Base-by-base conservation (phyloP, 139 green algal genomes). In the Chlorella sp. region DNA sequence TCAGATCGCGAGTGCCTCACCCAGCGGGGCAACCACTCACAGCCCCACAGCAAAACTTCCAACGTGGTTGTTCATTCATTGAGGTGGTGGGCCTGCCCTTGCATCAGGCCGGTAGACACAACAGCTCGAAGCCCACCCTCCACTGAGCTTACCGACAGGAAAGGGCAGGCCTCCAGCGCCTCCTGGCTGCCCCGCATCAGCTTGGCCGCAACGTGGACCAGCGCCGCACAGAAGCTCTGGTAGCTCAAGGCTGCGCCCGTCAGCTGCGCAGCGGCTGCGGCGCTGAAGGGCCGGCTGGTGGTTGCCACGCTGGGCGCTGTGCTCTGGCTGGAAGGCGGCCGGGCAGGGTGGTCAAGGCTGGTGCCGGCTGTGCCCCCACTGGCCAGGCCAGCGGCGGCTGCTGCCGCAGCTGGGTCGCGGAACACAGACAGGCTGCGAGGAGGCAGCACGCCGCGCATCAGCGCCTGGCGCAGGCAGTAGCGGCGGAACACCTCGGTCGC, bases 211-310 rank as follows among this genome's bases (percentile, higher is more conserved):
- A 86, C 84, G 32, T 90, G 79, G n/a, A 94, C 80, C 3, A 94
- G 24, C n/a, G 85, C 80, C 8, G 86, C 84, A 54, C 92, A 85
- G 88, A 94, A 94, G 51, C 81, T 74, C 78, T 93, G 86, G 83
- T 89, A 93, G 14, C 46, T 67, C 24, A 94, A 78, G 11, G 88
- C 84, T 34, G 84, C 76, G 0, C n/a, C 90, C 1, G 58, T 60
- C 26, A 73, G 58, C 58, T 73, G 60, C 3, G 77, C 24, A 22
- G 46, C 16, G 11, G 36, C 24, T 40, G 58, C 38, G 77, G 60
- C 60, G 77, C 36, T 73, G 77, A 56, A 73, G 13, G 77, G 60
- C 26, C 58, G 77, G 19, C 36, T 32, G 38, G 41, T 32, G 30
- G 60, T 36, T 0, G 36, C 76, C 11, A 11, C 36, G 51, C 51